Percentiles rank a stretch among this genome's conserved stretches.
Conservation (phyloP, 148 eudicot genomes). For the Chenopodium berlandieri region DNA sequence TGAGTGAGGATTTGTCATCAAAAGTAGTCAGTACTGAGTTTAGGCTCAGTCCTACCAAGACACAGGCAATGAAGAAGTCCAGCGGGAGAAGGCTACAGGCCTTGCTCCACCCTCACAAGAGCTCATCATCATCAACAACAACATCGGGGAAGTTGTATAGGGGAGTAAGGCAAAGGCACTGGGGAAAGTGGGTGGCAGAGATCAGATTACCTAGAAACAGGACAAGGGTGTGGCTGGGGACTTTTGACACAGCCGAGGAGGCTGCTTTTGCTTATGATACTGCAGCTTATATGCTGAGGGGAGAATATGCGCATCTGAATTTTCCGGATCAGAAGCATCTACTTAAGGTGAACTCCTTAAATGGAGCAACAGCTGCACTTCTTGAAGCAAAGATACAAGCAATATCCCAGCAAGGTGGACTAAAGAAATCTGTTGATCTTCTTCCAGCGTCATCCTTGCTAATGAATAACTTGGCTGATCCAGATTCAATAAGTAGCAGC, state of each 20-base stretch:
- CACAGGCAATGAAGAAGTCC: constrained; percentile 66
- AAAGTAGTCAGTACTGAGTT: constrained; percentile 34
- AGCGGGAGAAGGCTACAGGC: constrained; percentile 27
- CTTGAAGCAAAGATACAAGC: constrained; percentile 75
- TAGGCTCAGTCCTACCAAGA: constrained; percentile 47
- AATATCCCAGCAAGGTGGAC: constrained; percentile 37
- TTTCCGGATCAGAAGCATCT: constrained; percentile 80
- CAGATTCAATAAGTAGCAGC: not conserved
- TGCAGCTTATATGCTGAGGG: constrained; percentile 84
- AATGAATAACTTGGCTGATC: not conserved
- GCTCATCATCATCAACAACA: constrained; percentile 30
- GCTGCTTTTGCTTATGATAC: constrained; percentile 94
- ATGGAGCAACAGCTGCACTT: constrained; percentile 58
- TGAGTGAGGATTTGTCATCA: constrained; percentile 33
- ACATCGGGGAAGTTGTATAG: constrained; percentile 58
- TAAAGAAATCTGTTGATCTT: constrained; percentile 27
- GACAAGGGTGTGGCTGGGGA: constrained; percentile 89
- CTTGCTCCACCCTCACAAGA: constrained; percentile 1
- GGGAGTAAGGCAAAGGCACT: constrained; percentile 93
- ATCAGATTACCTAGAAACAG: constrained; percentile 82
- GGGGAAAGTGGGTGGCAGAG: constrained; percentile 99
- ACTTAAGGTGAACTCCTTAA: constrained; percentile 47
- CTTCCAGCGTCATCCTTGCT: constrained; percentile 18
- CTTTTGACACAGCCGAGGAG: constrained; percentile 85
- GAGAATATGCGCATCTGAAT: constrained; percentile 84